Conservation (phyloP, 2,329 filamentous ascomycete species). For the Ceratocystis lukuohia region DNA sequence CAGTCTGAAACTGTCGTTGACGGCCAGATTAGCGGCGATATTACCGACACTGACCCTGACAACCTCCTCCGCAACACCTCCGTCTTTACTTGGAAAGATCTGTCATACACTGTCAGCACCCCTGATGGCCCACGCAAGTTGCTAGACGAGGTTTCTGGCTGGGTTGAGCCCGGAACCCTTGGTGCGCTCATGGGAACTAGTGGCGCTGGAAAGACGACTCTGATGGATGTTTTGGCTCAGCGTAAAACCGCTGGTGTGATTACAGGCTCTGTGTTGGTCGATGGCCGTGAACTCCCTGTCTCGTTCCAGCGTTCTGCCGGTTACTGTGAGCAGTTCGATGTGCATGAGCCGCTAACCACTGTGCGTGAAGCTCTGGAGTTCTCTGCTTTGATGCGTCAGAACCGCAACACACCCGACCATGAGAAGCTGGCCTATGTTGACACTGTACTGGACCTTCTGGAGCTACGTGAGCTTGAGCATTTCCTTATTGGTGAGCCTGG, state of each 20-base stretch:
- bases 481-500: slow-evolving; percentile 40
- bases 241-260: slow-evolving; percentile 68
- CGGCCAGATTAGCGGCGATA: slow-evolving; percentile 5
- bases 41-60: slow-evolving; percentile 1
- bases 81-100: slow-evolving; percentile 61
- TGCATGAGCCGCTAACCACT: slow-evolving; percentile 59
- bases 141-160: slow-evolving; percentile 68
- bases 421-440: slow-evolving; percentile 68
- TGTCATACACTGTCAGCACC: slow-evolving; percentile 54
- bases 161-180: slow-evolving; percentile 67
- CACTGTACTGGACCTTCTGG: slow-evolving; percentile 56
- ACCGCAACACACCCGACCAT: slow-evolving; percentile 44
- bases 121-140: slow-evolving; percentile 48
- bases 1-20: slow-evolving; percentile 9
- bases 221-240: slow-evolving; percentile 70
- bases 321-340: slow-evolving; percentile 70
- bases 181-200: slow-evolving; percentile 71
- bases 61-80: slow-evolving; percentile 48
- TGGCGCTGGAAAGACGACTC: slow-evolving; percentile 73
- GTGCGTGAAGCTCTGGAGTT: slow-evolving; percentile 66
- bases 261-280: slow-evolving; percentile 59
- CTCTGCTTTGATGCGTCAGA: slow-evolving; percentile 54
- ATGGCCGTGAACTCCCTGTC: slow-evolving; percentile 55
- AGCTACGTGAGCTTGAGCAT: slow-evolving; percentile 36
- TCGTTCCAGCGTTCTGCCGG: slow-evolving; percentile 70